phyloP scores from a whole-genome alignment of 352 stramenopile genomes.

The Pythium phragmiticola region DNA sequence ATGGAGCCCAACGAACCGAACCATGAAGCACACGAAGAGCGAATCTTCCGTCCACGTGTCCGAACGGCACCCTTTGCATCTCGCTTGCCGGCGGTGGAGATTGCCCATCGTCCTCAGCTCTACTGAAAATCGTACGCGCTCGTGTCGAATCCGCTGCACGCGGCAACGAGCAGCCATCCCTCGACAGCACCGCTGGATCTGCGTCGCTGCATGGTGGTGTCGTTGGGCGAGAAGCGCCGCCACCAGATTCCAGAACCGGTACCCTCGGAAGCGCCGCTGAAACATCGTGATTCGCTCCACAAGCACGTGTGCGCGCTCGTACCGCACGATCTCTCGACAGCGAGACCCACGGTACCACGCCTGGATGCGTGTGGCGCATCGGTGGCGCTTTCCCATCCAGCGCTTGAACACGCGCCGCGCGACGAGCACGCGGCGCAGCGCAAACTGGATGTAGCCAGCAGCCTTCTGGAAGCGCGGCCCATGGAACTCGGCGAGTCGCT shows the following conservation, averaged over 20 bases:
- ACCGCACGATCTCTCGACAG: slow-evolving; percentile 17
- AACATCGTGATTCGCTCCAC: slow-evolving; percentile 18
- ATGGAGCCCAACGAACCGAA: slow-evolving; percentile 28
- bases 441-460: slow-evolving; percentile 27
- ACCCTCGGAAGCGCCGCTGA: slow-evolving; percentile 27
- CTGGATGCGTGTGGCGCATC: slow-evolving; percentile 26
- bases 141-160: slow-evolving; percentile 13
- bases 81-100: slow-evolving; percentile 16
- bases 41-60: slow-evolving; percentile 19
- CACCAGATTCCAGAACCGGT: slow-evolving; percentile 33
- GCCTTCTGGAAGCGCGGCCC: slow-evolving; percentile 33
- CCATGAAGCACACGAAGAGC: slow-evolving; percentile 31
- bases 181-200: slow-evolving; percentile 29
- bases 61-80: slow-evolving; percentile 20
- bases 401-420: slow-evolving; percentile 19
- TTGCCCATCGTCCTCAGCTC: slow-evolving; percentile 16
- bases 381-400: slow-evolving; percentile 23
- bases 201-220: slow-evolving; percentile 20
- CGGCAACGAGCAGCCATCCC: slow-evolving; percentile 13
- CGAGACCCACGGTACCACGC: slow-evolving; percentile 26
- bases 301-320: slow-evolving; percentile 17
- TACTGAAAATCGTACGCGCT: slow-evolving; percentile 19
- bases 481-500: slow-evolving; percentile 35
- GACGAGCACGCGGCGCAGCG: slow-evolving; percentile 25
- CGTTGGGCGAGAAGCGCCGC: slow-evolving; percentile 12